Percentiles rank a stretch among this genome's conserved stretches.
phyloP scores from a whole-genome alignment of 2,329 filamentous ascomycete genomes.

The Trichoderma gracile region DNA sequence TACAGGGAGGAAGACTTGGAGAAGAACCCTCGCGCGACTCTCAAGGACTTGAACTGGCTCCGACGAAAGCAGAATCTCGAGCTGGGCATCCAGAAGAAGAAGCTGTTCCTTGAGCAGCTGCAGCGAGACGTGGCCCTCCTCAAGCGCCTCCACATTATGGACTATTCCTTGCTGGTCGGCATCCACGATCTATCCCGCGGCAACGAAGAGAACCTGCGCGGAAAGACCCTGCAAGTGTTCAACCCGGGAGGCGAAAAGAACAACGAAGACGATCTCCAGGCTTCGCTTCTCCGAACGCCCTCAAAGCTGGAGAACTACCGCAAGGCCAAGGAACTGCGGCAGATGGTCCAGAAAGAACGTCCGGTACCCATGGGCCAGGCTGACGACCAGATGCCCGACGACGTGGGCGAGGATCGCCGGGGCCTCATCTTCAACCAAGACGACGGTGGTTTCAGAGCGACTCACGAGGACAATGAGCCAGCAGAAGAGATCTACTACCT shows the following conservation, averaged over 20 bases:
- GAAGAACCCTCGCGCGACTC: slow-evolving; percentile 84
- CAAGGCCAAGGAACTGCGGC: slow-evolving; percentile 85
- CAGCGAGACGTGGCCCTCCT: slow-evolving; percentile 82
- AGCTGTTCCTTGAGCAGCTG: slow-evolving; percentile 85
- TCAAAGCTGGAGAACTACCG: slow-evolving; percentile 90
- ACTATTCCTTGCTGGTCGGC: slow-evolving; percentile 92
- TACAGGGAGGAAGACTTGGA: slow-evolving; percentile 85
- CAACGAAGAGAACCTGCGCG: slow-evolving; percentile 90
- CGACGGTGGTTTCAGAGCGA: slow-evolving; percentile 89
- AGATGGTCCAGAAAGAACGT: slow-evolving; percentile 89
- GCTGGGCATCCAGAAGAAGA: slow-evolving; percentile 84
- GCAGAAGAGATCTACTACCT: slow-evolving; percentile 97
- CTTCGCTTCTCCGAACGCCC: slow-evolving; percentile 78
- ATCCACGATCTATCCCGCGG: slow-evolving; percentile 89
- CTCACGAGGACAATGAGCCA: slow-evolving; percentile 81
- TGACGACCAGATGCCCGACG: slow-evolving; percentile 83
- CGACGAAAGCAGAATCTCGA: slow-evolving; percentile 82
- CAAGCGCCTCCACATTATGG: slow-evolving; percentile 93
- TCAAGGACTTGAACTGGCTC: slow-evolving; percentile 98
- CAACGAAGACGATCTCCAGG: slow-evolving; percentile 60
- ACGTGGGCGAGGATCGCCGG: slow-evolving; percentile 71
- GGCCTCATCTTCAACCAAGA: slow-evolving; percentile 88
- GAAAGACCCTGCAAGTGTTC: slow-evolving; percentile 90
- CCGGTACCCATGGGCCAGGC: slow-evolving; percentile 90
- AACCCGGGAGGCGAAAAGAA: slow-evolving; percentile 74